phyloP scores from a whole-genome alignment of 371 early-diverging fungal genomes.

The Funneliformis caledonium region DNA sequence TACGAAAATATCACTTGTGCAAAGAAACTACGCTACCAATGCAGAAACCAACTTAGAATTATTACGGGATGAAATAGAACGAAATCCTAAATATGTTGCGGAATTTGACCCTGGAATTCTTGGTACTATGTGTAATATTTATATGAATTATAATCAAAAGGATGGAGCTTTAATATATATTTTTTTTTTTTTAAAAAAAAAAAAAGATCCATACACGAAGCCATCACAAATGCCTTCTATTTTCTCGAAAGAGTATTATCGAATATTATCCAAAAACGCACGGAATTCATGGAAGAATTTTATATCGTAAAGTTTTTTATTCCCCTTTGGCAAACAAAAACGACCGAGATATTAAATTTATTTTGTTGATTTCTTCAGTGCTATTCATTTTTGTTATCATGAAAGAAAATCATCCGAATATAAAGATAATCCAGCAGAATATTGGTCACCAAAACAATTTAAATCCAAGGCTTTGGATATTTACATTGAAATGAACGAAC shows the following conservation, averaged over 20 bases:
- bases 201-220: background rate
- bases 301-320: background rate
- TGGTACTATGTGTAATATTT: background rate
- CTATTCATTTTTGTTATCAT: too few relatives aligned
- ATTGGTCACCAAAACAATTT: background rate
- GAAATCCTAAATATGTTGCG: background rate
- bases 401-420: background rate
- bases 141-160: too few relatives aligned
- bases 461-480: slow-evolving; percentile 4
- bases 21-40: background rate
- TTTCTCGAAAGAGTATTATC: slow-evolving; percentile 18
- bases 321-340: too few relatives aligned
- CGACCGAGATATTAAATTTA: too few relatives aligned
- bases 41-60: background rate
- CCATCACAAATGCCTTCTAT: background rate
- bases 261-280: background rate
- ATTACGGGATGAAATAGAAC: background rate
- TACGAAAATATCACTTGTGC: background rate
- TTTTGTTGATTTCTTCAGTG: background rate
- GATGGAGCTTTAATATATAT: too few relatives aligned
- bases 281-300: background rate
- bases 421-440: background rate
- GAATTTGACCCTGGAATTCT: background rate
- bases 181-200: background rate
- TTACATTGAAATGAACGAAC: slow-evolving; percentile 19